Evolutionary conservation across 2,329 filamentous ascomycete genomes (phyloP), one percentile per base, ranked within the genome.

Genomic region (Apiospora aurea): DNA sequence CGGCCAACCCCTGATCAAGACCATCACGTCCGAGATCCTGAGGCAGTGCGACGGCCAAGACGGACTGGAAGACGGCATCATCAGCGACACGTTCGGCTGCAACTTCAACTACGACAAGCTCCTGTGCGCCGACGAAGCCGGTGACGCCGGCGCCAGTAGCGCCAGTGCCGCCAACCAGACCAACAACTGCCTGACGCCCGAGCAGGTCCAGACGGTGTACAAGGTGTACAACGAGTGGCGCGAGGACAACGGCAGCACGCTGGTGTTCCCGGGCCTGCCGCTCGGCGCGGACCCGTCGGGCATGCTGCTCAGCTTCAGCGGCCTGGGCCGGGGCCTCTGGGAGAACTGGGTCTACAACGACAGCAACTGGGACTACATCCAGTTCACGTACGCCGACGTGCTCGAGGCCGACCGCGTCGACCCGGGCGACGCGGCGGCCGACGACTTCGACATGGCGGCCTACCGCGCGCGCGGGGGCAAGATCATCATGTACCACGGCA

Each of bases 11-110:
- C 74, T 85, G 11, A 86, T 87, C 76, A 75, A 81, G 0, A 74
- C 77, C 4, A 82, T 88, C 53, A 71, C 79, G 4, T 79, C 77
- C 0, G 84, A 86, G 73, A 83, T 85, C 18, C 73, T 81, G 53
- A 79, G 77, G 66, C 84, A 86, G 73, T 86, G 85, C 69, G 85
- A 86, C 74, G 77, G 76, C 0, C 82, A 83, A 73, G 84, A 86
- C 72, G 83, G 84, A 1, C 64, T 86, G 1, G 75, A 79, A 5
- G 85, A 86, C 73, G 79, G 76, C 24, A 85, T 86, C 72, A 78
- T 86, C 34, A 81, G 79, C 41, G 81, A 85, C 69, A 83, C 84
- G 0, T 77, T 76, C 44, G 76, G 78, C n/a, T 87, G 85, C 77
- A 77, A 80, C 53, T 81, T 83, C 68, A 74, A 81, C 70, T 81